A percentile compares a stretch with the other conserved stretches of the same genome.
These are phyloP conservation scores for Fusarium sp. DNA, from an alignment of 2,329 filamentous ascomycete species.

Conservation along the genomic window DNA sequence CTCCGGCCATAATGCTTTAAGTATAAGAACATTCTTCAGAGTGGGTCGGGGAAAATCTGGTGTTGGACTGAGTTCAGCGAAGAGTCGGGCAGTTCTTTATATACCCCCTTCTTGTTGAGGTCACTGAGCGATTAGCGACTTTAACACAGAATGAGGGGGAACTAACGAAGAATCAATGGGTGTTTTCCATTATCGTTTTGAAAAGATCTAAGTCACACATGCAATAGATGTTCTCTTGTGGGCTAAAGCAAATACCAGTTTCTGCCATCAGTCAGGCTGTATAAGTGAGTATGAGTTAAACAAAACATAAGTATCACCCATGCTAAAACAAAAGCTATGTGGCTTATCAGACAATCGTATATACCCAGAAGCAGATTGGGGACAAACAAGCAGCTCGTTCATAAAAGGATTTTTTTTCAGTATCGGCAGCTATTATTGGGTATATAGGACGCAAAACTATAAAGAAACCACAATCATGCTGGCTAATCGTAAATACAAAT, in stretches of 20 bases:
- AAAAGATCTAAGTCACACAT: background rate
- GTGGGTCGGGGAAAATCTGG: background rate
- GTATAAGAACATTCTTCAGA: background rate
- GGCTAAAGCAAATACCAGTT: background rate
- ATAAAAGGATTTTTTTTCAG: background rate
- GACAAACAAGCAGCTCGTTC: background rate
- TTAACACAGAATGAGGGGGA: background rate
- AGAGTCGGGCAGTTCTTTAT: background rate
- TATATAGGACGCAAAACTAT: slow-evolving; percentile 18
- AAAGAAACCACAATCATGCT: background rate
- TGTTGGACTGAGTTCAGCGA: background rate
- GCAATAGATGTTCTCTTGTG: background rate
- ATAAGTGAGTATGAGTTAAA: background rate
- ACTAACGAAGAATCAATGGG: background rate
- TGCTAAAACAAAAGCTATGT: background rate
- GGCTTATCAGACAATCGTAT: background rate
- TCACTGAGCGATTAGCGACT: background rate
- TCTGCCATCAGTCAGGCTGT: background rate
- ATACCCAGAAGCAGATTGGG: background rate
- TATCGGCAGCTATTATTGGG: slow-evolving; percentile 7
- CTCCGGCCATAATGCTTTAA: background rate
- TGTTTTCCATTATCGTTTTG: background rate
- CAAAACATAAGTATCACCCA: background rate
- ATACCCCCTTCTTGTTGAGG: background rate
- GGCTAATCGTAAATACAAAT: background rate